phyloP scores from a whole-genome alignment of 108 stramenopile genomes.

The Craspedostauros australis region DNA sequence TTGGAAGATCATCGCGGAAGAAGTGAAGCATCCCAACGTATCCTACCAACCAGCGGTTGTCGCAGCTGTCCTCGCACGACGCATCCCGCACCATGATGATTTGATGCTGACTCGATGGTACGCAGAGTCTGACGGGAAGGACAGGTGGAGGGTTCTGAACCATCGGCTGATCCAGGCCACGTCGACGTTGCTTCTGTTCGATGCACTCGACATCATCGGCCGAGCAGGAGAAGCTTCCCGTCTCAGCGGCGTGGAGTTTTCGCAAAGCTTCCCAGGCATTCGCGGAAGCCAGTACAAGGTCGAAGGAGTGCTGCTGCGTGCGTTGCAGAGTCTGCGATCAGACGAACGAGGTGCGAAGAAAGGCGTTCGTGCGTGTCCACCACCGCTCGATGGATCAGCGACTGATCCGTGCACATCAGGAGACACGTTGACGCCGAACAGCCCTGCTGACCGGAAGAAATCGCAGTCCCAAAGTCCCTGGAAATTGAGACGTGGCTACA shows the following conservation, averaged over 20 bases:
- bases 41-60: slow-evolving; percentile 83
- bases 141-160: slow-evolving; percentile 74
- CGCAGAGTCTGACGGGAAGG: slow-evolving; percentile 32
- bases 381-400: too few species aligned
- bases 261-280: slow-evolving; percentile 80
- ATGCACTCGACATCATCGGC: slow-evolving; percentile 82
- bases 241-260: slow-evolving; percentile 86
- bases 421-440: too few species aligned
- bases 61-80: slow-evolving; percentile 58
- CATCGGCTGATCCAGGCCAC: slow-evolving; percentile 61
- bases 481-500: slow-evolving; percentile 46
- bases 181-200: slow-evolving; percentile 62
- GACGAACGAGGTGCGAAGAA: slow-evolving; percentile 76
- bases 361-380: slow-evolving; percentile 24
- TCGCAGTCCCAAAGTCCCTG: slow-evolving; percentile 80
- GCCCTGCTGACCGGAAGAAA: slow-evolving; percentile 34
- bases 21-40: slow-evolving; percentile 80
- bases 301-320: slow-evolving; percentile 79
- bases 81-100: slow-evolving; percentile 76
- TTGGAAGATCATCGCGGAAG: slow-evolving; percentile 82
- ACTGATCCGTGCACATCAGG: too few species aligned
- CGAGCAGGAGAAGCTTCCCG: slow-evolving; percentile 88
- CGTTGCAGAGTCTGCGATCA: slow-evolving; percentile 72
- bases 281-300: slow-evolving; percentile 80
- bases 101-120: slow-evolving; percentile 74